Evolutionary conservation across 1,139 yeast species (phyloP).

Genomic region (Oligophagozyma castellii): DNA sequence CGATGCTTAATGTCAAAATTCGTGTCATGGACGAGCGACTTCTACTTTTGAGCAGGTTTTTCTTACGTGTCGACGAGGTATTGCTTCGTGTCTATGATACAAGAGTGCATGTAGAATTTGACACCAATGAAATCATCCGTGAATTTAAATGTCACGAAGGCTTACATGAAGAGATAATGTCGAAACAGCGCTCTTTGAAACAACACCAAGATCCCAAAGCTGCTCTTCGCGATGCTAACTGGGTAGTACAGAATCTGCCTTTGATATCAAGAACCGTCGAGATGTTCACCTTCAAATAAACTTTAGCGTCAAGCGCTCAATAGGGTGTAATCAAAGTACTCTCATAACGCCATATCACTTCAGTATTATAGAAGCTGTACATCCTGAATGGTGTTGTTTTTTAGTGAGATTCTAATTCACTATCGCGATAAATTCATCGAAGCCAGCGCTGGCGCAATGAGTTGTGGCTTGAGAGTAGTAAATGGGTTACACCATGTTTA

Average conservation of each 20-base stretch:
- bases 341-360: no score
- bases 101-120: constrained; percentile 69
- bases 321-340: no score
- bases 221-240: constrained; percentile 62
- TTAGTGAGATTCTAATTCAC: no score
- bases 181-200: constrained; percentile 20
- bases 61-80: constrained; percentile 81
- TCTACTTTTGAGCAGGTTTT: constrained; percentile 60
- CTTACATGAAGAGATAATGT: constrained; percentile 42
- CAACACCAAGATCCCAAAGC: constrained; percentile 55
- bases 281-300: no score
- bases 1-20: constrained; percentile 61
- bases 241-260: constrained; percentile 58
- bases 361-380: no score
- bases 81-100: constrained; percentile 74
- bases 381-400: no score
- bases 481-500: no score
- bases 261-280: constrained; percentile 26
- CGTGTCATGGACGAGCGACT: constrained; percentile 82
- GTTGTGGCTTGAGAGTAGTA: no score
- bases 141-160: constrained; percentile 71
- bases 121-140: constrained; percentile 46
- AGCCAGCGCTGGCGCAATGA: no score
- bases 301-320: no score
- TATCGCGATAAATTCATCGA: no score